phyloP scores from a whole-genome alignment of 306 rosid genomes.

The Cucumis cinereus region DNA sequence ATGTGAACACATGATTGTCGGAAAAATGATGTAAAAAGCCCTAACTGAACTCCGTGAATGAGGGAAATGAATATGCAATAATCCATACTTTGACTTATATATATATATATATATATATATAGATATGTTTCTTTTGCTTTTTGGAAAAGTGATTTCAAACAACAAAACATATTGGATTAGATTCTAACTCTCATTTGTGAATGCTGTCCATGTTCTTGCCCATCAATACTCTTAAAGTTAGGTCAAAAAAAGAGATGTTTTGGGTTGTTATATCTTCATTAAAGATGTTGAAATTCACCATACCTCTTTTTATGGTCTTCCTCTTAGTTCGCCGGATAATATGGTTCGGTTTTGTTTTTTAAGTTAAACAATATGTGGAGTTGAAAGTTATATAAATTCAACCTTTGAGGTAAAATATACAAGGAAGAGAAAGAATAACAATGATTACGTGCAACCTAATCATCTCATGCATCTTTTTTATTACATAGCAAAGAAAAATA shows the following conservation, averaged over 20 bases:
- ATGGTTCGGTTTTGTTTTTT: background rate
- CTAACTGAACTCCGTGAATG: constrained; percentile 1
- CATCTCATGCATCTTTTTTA: too few species aligned
- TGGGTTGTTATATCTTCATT: background rate
- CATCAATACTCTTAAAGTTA: background rate
- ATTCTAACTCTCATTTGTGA: background rate
- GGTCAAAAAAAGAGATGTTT: background rate
- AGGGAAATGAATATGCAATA: background rate
- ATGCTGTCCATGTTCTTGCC: background rate
- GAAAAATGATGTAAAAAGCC: background rate
- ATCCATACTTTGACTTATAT: background rate
- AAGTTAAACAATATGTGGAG: background rate
- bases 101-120: too few species aligned
- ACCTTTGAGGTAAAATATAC: too few species aligned
- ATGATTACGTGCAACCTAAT: too few species aligned
- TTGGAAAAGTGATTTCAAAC: background rate
- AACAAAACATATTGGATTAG: background rate
- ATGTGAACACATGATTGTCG: background rate
- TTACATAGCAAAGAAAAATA: too few species aligned
- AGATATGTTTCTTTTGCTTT: background rate
- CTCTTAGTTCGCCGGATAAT: background rate
- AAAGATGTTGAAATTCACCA: background rate
- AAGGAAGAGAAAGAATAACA: too few species aligned
- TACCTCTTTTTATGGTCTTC: background rate
- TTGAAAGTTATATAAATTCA: too few species aligned